Base-by-base conservation (phyloP, 768 basidiomycete genomes). In the Kwoniella sp. region DNA sequence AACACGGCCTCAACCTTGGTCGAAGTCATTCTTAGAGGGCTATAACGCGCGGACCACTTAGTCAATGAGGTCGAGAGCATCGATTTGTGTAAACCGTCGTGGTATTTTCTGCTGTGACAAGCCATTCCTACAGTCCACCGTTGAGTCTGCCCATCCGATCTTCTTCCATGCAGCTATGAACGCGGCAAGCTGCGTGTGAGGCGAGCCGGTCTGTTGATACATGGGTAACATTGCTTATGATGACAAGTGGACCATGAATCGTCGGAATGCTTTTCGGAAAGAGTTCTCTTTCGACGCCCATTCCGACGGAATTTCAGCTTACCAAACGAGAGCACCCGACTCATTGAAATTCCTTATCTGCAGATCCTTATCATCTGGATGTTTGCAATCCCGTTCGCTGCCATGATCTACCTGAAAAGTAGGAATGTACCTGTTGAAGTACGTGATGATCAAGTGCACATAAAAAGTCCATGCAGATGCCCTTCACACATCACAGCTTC, bases 1-100 rank as follows among this genome's bases (percentile, higher is more conserved):
- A 66, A 27, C 4, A 30, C 33, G n/a, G 24, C 29, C 40, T 51
- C 46, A 12, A 26, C 58, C 22, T 49, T 49, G 48, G 25, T 26
- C 8, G 40, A 44, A 19, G 40, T 15, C 40, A 44, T 44, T 44
- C 8, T 44, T 33, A n/a, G n/a, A n/a, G n/a, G n/a, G n/a, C n/a
- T n/a, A n/a, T n/a, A n/a, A n/a, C n/a, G n/a, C n/a, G n/a, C n/a
- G n/a, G n/a, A n/a, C n/a, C n/a, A n/a, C n/a, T n/a, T n/a, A n/a
- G n/a, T n/a, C n/a, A n/a, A n/a, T n/a, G n/a, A n/a, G n/a, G n/a
- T n/a, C n/a, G n/a, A n/a, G n/a, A n/a, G n/a, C n/a, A n/a, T n/a
- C n/a, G n/a, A n/a, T n/a, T n/a, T n/a, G n/a, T n/a, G n/a, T n/a
- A n/a, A n/a, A n/a, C n/a, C n/a, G n/a, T n/a, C n/a, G n/a, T n/a